Conservation (phyloP, 2,329 filamentous ascomycete species). For the Calonectria montana region DNA sequence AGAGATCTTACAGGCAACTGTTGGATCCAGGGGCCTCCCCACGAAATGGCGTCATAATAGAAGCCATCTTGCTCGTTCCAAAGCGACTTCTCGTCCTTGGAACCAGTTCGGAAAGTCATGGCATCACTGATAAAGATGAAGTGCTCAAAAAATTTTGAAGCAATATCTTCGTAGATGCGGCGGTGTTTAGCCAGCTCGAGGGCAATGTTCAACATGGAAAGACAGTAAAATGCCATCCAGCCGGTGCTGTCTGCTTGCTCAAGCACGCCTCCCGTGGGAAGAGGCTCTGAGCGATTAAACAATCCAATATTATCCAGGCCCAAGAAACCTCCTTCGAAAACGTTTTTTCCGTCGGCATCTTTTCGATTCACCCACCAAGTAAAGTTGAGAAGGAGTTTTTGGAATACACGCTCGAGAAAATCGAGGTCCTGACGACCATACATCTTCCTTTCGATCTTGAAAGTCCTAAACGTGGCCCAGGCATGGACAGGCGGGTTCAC, state of each 20-base stretch:
- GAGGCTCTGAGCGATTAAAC: conserved; percentile 95
- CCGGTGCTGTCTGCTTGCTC: conserved; percentile 98
- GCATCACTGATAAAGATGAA: conserved; percentile 98
- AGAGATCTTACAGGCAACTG: conserved; percentile 92
- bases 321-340: conserved; percentile 96
- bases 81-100: conserved; percentile 80
- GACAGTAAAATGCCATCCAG: conserved; percentile 98
- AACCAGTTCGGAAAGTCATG: conserved; percentile 84
- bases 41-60: conserved; percentile 98
- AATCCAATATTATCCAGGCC: conserved; percentile 97
- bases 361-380: conserved; percentile 99
- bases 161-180: conserved; percentile 95
- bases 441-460: conserved; percentile 98
- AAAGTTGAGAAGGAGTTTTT: conserved; percentile 95
- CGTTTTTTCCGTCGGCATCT: conserved; percentile 93
- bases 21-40: conserved; percentile 92
- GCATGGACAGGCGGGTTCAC: conserved; percentile 97
- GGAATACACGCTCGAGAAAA: conserved; percentile 95
- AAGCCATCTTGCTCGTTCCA: conserved; percentile 98
- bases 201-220: conserved; percentile 97
- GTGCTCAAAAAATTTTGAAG: conserved; percentile 98
- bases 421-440: conserved; percentile 95
- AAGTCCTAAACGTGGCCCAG: conserved; percentile 94
- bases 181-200: conserved; percentile 95
- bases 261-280: conserved; percentile 91